A percentile compares a stretch with the other conserved stretches of the same genome.
phyloP scores from a whole-genome alignment of 768 basidiomycete species.

The Suillus americanus region DNA sequence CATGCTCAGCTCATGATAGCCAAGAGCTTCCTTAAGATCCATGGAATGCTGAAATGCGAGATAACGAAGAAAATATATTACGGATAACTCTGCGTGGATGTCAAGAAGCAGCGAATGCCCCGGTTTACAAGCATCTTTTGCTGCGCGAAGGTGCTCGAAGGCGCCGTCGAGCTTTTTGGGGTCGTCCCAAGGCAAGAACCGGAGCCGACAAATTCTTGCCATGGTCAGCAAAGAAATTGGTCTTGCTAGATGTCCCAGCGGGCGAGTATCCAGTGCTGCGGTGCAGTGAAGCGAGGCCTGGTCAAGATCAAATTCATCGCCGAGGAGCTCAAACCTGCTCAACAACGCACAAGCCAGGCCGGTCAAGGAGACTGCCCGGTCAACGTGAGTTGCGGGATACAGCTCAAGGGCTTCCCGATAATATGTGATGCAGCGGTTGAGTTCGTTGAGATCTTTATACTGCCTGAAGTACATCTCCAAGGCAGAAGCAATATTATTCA shows the following conservation, averaged over 20 bases:
- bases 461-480: conserved; percentile 18
- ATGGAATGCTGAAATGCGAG: conserved; percentile 17
- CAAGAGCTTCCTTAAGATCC: conserved; percentile 25
- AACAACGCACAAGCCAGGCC: conserved; percentile 23
- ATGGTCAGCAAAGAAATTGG: conserved; percentile 20
- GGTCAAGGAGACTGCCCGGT: conserved; percentile 15
- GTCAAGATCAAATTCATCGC: conserved; percentile 29
- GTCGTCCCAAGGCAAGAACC: conserved; percentile 25
- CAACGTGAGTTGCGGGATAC: conserved; percentile 13
- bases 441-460: conserved; percentile 19
- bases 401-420: conserved; percentile 27
- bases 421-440: conserved; percentile 28
- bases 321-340: conserved; percentile 23
- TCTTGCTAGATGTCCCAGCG: conserved; percentile 13
- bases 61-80: conserved; percentile 22
- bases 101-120: conserved; percentile 21
- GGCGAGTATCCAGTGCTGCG: conserved; percentile 5
- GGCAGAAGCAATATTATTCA: conserved; percentile 16
- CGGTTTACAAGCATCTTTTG: conserved; percentile 23
- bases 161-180: conserved; percentile 23
- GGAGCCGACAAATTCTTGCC: conserved; percentile 20
- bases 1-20: conserved; percentile 18
- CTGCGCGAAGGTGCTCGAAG: conserved; percentile 24
- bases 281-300: conserved; percentile 21
- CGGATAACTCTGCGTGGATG: conserved; percentile 24